Conservation (phyloP, 176 grass and related monocot genomes). For the Triticum urartu region DNA sequence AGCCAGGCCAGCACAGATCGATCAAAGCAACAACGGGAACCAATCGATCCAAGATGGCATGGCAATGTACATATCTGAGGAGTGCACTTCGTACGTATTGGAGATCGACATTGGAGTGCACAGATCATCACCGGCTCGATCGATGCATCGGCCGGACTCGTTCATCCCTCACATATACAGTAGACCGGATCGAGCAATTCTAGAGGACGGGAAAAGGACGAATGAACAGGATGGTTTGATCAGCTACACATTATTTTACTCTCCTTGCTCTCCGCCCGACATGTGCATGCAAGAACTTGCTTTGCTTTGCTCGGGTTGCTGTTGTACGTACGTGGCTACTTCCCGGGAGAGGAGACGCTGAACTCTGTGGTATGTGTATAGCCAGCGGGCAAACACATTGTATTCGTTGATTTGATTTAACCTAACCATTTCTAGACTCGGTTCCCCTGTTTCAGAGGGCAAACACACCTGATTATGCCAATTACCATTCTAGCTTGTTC, state of each 20-base stretch:
- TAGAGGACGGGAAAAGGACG: not conserved
- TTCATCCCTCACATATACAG: not conserved
- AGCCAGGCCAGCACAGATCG: not conserved
- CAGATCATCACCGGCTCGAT: slow-evolving; percentile 2
- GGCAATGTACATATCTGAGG: slow-evolving; percentile 29
- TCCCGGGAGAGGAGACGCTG: slow-evolving; percentile 8
- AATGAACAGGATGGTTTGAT: slow-evolving; percentile 1
- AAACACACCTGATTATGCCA: too few species aligned
- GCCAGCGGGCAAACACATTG: slow-evolving; percentile 28
- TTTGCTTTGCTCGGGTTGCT: not conserved
- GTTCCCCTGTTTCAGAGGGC: not conserved
- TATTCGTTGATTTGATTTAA: slow-evolving; percentile 34
- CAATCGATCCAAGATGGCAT: slow-evolving; percentile 7
- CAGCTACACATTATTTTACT: not conserved
- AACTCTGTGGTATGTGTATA: slow-evolving; percentile 10
- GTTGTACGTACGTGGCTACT: slow-evolving; percentile 27
- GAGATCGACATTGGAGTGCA: slow-evolving; percentile 3
- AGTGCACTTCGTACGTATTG: not conserved
- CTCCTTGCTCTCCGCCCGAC: not conserved
- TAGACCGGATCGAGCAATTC: not conserved
- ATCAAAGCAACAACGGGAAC: not conserved
- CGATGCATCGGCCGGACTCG: not conserved
- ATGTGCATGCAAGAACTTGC: not conserved
- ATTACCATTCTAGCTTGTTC: too few species aligned
- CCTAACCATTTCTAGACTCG: not conserved